Evolutionary conservation across 2,329 filamentous ascomycete species (phyloP).

Genomic region (Colletotrichum lini): DNA sequence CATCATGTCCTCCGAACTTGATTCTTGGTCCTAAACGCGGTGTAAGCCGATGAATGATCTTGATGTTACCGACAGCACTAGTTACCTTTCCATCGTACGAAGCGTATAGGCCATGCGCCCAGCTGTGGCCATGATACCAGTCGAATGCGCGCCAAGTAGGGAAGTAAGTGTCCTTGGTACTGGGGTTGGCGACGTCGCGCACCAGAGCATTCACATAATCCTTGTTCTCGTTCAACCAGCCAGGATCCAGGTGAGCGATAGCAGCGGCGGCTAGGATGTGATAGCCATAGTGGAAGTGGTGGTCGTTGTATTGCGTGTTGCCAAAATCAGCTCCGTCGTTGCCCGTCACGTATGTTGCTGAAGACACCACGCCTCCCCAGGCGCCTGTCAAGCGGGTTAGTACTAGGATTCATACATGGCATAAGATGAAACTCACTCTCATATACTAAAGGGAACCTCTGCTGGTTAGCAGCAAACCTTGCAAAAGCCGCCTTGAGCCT

Average conservation of each 20-base stretch:
- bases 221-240: conserved; percentile 81
- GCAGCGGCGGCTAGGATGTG: conserved; percentile 90
- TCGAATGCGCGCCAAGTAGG: conserved; percentile 89
- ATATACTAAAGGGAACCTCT: conserved; percentile 76
- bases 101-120: conserved; percentile 86
- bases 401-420: neutral
- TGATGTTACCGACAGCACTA: too few relatives aligned
- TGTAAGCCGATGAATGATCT: conserved; percentile 10
- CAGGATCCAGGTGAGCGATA: conserved; percentile 83
- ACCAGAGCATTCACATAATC: conserved; percentile 87
- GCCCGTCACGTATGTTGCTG: conserved; percentile 78
- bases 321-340: conserved; percentile 86
- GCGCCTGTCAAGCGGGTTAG: conserved; percentile 57
- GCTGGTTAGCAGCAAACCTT: conserved; percentile 76
- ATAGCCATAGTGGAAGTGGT: conserved; percentile 87
- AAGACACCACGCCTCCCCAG: conserved; percentile 88
- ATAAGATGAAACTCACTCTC: conserved; percentile 63
- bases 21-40: conserved; percentile 76
- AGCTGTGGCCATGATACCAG: conserved; percentile 95
- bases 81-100: conserved; percentile 78
- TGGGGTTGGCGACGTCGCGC: conserved; percentile 86
- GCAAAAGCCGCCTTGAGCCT: conserved; percentile 77
- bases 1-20: conserved; percentile 91
- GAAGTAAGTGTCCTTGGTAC: conserved; percentile 78
- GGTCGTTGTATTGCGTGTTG: conserved; percentile 87